Base-by-base conservation (phyloP, 2,329 filamentous ascomycete genomes). In the Exophiala sp. region DNA sequence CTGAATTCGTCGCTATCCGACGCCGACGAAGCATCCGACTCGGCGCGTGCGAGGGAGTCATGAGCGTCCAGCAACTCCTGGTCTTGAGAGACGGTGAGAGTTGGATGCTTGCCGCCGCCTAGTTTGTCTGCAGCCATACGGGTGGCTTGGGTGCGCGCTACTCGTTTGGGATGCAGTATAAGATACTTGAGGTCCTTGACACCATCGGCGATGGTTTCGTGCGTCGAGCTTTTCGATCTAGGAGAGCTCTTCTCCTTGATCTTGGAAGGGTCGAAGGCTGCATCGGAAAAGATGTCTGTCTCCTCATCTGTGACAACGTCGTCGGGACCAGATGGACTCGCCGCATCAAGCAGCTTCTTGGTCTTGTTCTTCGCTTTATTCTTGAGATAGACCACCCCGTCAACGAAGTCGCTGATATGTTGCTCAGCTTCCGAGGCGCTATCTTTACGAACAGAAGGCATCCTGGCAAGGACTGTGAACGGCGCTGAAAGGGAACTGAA, bases 41-140 rank as follows among this genome's bases (percentile, higher is more conserved):
- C 48, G 7, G 58, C 60, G 19, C 49, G 46, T 6, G 57, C 50
- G 11, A 64, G 59, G 46, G 58, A 56, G 16, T 65, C 62, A 46
- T 68, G 62, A 11, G 65, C 63, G 40, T 64, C 56, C 19, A 70
- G 58, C 21, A 66, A 58, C 22, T 67, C 61, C 19, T 58, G 51
- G 48, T 70, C 65, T 3, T 66, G 58, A 24, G 53, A 46, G 21
- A 46, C 9, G 1, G 43, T 48, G 40, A 48, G 38, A 41, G 65
- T 65, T 1, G 68, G 67, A 38, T 65, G 62, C 27, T 66, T 62
- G n/a, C 62, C 56, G n/a, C 60, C 62, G 1, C 65, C 66, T 22
- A 69, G 48, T 41, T 60, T 61, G 11, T 48, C 57, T 41, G 64
- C 63, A 13, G 62, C 60, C 10, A 58, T 64, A 21, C 53, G 58